Evolutionary conservation across 2,329 filamentous ascomycete genomes (phyloP).

Genomic region (Ophiostoma novo-ulmi): DNA sequence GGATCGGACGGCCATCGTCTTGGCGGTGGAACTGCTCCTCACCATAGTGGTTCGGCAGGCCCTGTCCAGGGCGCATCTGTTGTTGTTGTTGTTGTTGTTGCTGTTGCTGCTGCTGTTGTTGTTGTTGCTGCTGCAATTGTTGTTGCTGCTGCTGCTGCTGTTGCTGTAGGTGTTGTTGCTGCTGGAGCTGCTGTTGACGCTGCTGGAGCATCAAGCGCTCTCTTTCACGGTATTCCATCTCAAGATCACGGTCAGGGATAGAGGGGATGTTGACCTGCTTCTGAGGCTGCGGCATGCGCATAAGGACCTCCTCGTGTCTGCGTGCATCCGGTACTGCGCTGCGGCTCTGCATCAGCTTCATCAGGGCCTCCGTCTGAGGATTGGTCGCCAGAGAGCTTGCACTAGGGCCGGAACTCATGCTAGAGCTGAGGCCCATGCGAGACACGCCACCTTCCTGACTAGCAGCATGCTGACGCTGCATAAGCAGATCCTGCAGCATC

Average conservation of each 20-base stretch:
- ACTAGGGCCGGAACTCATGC: background rate
- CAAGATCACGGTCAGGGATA: conserved; percentile 46
- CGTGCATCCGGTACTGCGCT: conserved; percentile 42
- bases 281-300: conserved; percentile 50
- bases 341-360: conserved; percentile 70
- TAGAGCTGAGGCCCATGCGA: conserved; percentile 29
- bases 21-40: conserved; percentile 47
- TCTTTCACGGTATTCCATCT: conserved; percentile 33
- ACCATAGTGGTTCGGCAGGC: background rate
- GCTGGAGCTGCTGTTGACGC: conserved; percentile 30
- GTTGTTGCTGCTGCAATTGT: background rate
- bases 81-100: conserved; percentile 42
- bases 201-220: conserved; percentile 5
- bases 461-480: conserved; percentile 50
- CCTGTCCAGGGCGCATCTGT: conserved; percentile 37
- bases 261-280: conserved; percentile 45
- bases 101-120: background rate
- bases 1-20: conserved; percentile 35
- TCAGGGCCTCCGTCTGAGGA: conserved; percentile 75
- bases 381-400: conserved; percentile 37
- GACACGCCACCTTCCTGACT: conserved; percentile 41
- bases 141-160: conserved; percentile 29
- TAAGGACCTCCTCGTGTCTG: conserved; percentile 46
- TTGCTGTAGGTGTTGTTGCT: conserved; percentile 34
- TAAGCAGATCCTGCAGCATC: conserved; percentile 56